Evolutionary conservation across 495 filamentous ascomycete species (phyloP).

Genomic region (Trichoderma parareesei): DNA sequence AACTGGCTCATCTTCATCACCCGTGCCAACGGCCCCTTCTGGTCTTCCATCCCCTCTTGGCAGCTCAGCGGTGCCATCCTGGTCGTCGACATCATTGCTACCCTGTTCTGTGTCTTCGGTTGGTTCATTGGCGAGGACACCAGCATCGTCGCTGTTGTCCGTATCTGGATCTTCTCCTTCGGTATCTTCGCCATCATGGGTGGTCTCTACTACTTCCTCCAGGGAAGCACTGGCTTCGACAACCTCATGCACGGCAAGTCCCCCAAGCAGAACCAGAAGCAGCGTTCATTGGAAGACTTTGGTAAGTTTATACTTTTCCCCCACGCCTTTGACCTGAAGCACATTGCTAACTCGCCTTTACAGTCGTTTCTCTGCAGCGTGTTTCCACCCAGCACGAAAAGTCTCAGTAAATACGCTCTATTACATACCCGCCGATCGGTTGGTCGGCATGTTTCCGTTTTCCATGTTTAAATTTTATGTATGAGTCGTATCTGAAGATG

Average conservation of each 20-base stretch:
- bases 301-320: slow-evolving; percentile 43
- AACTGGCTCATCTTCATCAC: slow-evolving; percentile 98
- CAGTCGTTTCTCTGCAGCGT: slow-evolving; percentile 74
- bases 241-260: slow-evolving; percentile 88
- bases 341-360: slow-evolving; percentile 25
- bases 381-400: slow-evolving; percentile 80
- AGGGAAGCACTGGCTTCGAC: slow-evolving; percentile 69
- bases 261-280: slow-evolving; percentile 63
- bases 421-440: slow-evolving; percentile 11
- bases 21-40: slow-evolving; percentile 78
- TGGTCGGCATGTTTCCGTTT: slow-evolving; percentile 7
- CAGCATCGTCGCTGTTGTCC: slow-evolving; percentile 68
- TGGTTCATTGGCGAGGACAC: slow-evolving; percentile 62
- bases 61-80: slow-evolving; percentile 69
- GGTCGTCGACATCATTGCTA: slow-evolving; percentile 72
- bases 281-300: slow-evolving; percentile 77
- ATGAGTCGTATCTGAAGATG: slow-evolving; percentile 12
- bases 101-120: slow-evolving; percentile 75
- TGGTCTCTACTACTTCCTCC: slow-evolving; percentile 60
- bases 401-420: slow-evolving; percentile 43
- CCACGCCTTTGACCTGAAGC: not conserved
- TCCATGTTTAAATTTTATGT: not conserved
- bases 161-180: slow-evolving; percentile 85
- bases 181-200: slow-evolving; percentile 67
- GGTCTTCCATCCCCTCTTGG: slow-evolving; percentile 76